phyloP scores from a whole-genome alignment of 768 basidiomycete genomes.

The Rubroboletus pulcherrimus region DNA sequence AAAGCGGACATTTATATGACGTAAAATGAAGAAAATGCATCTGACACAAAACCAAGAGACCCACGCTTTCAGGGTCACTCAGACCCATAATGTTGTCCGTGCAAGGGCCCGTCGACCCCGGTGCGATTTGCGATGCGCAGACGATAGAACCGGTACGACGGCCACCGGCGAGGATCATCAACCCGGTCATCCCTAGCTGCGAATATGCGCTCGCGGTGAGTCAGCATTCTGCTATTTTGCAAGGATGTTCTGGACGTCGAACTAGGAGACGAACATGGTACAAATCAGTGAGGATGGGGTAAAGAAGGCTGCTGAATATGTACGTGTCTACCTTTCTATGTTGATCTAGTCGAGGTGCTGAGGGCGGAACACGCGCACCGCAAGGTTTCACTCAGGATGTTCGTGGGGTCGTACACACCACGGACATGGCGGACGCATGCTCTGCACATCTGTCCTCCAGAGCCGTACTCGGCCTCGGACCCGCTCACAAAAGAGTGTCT shows the following conservation, averaged over 20 bases:
- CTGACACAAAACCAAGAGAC: constrained; percentile 1
- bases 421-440: constrained; percentile 69
- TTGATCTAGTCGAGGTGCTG: constrained; percentile 3
- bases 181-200: constrained; percentile 59
- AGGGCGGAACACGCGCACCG: background rate
- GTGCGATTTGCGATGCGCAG: background rate
- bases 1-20: constrained; percentile 5
- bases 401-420: constrained; percentile 66
- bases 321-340: constrained; percentile 28
- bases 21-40: background rate
- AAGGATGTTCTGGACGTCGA: background rate
- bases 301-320: constrained; percentile 61
- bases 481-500: constrained; percentile 56
- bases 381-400: constrained; percentile 61
- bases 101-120: constrained; percentile 4
- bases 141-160: background rate
- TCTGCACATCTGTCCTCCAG: constrained; percentile 69
- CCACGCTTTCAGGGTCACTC: background rate
- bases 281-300: constrained; percentile 59
- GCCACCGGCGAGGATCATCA: constrained; percentile 26
- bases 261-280: constrained; percentile 58
- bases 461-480: constrained; percentile 52
- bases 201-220: constrained; percentile 56
- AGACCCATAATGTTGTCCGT: constrained; percentile 16
- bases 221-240: background rate